These are phyloP conservation scores for Austroboletus olivaceoglutinosus DNA, from an alignment of 1,284 basidiomycete species.

Conservation along the genomic window DNA sequence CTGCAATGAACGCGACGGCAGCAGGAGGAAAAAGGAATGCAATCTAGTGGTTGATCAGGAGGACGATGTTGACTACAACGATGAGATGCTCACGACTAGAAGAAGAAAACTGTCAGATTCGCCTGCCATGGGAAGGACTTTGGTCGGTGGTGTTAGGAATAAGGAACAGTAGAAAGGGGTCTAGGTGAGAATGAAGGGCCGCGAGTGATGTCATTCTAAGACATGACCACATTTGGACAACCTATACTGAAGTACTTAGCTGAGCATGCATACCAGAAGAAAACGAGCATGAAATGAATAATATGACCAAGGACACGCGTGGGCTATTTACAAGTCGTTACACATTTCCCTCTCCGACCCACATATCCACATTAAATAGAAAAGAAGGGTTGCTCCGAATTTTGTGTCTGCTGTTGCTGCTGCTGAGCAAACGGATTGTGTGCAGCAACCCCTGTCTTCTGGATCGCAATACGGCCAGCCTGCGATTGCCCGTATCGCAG, in stretches of 20 bases:
- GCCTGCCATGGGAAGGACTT: constrained; percentile 16
- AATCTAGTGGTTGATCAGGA: constrained; percentile 42
- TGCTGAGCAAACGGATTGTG: constrained; percentile 79
- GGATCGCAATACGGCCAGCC: constrained; percentile 54
- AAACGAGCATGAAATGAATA: constrained; percentile 20
- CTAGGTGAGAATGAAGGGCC: background rate
- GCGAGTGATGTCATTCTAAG: constrained; percentile 25
- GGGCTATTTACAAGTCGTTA: constrained; percentile 12
- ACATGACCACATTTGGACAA: constrained; percentile 18
- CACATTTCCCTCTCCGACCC: background rate
- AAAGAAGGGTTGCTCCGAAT: constrained; percentile 81
- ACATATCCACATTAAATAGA: constrained; percentile 48
- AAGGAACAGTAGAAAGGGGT: background rate
- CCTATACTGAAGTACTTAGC: background rate
- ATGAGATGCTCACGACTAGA: constrained; percentile 14
- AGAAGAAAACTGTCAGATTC: constrained; percentile 22
- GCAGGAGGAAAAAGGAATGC: constrained; percentile 66
- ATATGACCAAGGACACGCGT: background rate
- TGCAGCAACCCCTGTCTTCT: constrained; percentile 55
- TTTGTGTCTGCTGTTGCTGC: constrained; percentile 55
- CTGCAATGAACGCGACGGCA: constrained; percentile 61
- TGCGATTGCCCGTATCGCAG: constrained; percentile 74
- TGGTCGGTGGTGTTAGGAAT: background rate
- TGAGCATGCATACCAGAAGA: background rate
- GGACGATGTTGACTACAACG: too few relatives aligned